Evolutionary conservation across 75 land plant species (phyloP).

Genomic region (Selaginella tamariscina): DNA sequence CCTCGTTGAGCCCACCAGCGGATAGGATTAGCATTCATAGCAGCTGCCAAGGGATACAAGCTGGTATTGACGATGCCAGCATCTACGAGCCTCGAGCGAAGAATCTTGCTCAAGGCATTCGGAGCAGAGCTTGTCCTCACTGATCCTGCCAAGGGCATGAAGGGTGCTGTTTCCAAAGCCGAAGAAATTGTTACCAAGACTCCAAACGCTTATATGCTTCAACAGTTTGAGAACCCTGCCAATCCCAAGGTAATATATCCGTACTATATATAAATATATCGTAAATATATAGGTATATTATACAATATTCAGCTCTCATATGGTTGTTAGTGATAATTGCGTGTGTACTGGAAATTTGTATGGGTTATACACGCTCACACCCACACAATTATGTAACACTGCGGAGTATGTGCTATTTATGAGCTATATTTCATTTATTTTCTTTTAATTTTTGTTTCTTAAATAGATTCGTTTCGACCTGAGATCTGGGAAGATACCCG

Average conservation of each 20-base stretch:
- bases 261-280: too few species aligned
- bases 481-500: slow-evolving; percentile 87
- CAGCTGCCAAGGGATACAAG: slow-evolving; percentile 40
- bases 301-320: too few species aligned
- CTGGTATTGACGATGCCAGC: slow-evolving; percentile 43
- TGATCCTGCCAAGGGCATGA: slow-evolving; percentile 33
- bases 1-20: slow-evolving; percentile 41
- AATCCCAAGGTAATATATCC: slow-evolving; percentile 27
- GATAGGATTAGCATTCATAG: slow-evolving; percentile 41
- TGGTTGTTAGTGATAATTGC: too few species aligned
- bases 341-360: too few species aligned
- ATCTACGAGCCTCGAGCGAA: slow-evolving; percentile 30
- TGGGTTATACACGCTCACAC: too few species aligned
- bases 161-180: slow-evolving; percentile 37
- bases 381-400: too few species aligned
- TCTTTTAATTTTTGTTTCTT: not conserved
- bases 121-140: slow-evolving; percentile 44
- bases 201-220: slow-evolving; percentile 38
- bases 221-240: slow-evolving; percentile 45
- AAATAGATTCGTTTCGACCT: slow-evolving; percentile 68
- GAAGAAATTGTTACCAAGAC: slow-evolving; percentile 25
- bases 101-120: slow-evolving; percentile 31
- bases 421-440: not conserved
- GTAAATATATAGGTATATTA: too few species aligned
- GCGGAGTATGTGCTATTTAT: too few species aligned